Evolutionary conservation across 2,329 filamentous ascomycete species (phyloP), one percentile per base, ranked within the genome.

Genomic region (Cercospora beticola): DNA sequence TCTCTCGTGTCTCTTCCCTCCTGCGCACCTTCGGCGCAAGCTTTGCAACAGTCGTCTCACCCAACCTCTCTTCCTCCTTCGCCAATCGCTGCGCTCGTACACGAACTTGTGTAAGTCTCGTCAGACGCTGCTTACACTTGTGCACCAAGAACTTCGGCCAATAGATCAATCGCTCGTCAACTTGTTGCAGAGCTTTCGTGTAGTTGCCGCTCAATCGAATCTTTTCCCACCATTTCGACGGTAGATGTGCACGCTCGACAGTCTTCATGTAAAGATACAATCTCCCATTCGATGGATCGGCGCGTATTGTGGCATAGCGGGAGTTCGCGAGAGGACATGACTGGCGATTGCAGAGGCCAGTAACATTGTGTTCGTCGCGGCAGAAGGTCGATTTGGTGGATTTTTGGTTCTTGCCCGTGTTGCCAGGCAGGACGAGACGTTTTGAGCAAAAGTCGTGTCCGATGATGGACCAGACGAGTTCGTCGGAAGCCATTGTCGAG

Each of bases 261-360:
- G 93, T 95, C 84, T 97, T 98, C 86, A 97, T 97, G 86, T 97
- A 98, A 67, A 98, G 89, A 83, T 97, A 98, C 71, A 98, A 86
- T 8, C 88, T 89, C 71, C 92, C 91, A 64, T 92, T 94, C 70
- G 89, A 83, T 7, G 93, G 90, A 77, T 96, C 89, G 64, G 92
- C 88, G 73, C 94, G 91, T 70, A 98, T 89, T 8, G 94, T 98
- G 69, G 94, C 94, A 85, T 98, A 97, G 70, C 93, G 88, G 46
- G 90, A 92, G 83, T 97, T 97, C 74, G 94, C 93, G 67, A 97
- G 88, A 2, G 94, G 93, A 79, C 94, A 97, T 64, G 92, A 92
- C 80, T 97, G 92, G 68, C 93, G 87, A 78, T 92, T 93, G 83
- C 92, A 95, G 71, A 94, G 87, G 65, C 92, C 79, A 2, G 78